A percentile compares a stretch with the other conserved stretches of the same genome.
phyloP scores from a whole-genome alignment of 2,329 filamentous ascomycete species.

The Polychaeton citri region DNA sequence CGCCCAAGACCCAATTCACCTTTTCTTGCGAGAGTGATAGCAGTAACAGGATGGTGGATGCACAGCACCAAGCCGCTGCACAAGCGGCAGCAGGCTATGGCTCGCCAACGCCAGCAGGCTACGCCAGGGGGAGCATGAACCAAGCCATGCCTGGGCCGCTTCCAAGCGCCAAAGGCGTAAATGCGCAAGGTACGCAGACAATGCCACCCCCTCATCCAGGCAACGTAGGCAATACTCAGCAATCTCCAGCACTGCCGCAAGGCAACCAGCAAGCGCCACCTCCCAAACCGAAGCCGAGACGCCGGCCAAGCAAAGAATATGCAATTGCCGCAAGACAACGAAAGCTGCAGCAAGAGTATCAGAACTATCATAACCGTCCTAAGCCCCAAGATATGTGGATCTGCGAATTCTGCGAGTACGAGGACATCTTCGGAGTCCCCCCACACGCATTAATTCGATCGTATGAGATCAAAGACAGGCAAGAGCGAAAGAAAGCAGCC shows the following conservation, averaged over 20 bases:
- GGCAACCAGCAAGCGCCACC: conserved; percentile 23
- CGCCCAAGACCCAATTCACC: conserved; percentile 77
- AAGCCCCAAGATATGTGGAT: conserved; percentile 71
- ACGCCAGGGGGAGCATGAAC: conserved; percentile 2
- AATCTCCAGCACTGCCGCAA: conserved; percentile 10
- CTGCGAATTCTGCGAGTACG: conserved; percentile 97
- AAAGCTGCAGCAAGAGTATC: conserved; percentile 60
- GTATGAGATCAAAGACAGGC: conserved; percentile 89
- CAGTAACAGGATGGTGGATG: conserved; percentile 53
- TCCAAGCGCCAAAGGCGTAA: conserved; percentile 1
- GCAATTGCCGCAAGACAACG: conserved; percentile 63
- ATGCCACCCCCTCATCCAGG: conserved; percentile 11
- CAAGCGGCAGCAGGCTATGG: conserved; percentile 6
- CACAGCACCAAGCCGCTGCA: conserved; percentile 1
- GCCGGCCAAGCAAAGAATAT: conserved; percentile 54
- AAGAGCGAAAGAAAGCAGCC: conserved; percentile 69
- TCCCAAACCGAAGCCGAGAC: conserved; percentile 48
- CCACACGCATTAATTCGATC: conserved; percentile 74
- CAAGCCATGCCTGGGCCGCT: conserved; percentile 1
- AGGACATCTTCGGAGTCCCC: conserved; percentile 80
- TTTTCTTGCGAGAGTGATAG: conserved; percentile 92
- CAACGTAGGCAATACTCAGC: conserved; percentile 3
- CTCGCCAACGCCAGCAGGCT: conserved; percentile 3
- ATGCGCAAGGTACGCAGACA: conserved; percentile 16
- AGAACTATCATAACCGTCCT: conserved; percentile 63